Evolutionary conservation across 2,329 filamentous ascomycete species (phyloP).

Genomic region (Pseudopyricularia javanii): DNA sequence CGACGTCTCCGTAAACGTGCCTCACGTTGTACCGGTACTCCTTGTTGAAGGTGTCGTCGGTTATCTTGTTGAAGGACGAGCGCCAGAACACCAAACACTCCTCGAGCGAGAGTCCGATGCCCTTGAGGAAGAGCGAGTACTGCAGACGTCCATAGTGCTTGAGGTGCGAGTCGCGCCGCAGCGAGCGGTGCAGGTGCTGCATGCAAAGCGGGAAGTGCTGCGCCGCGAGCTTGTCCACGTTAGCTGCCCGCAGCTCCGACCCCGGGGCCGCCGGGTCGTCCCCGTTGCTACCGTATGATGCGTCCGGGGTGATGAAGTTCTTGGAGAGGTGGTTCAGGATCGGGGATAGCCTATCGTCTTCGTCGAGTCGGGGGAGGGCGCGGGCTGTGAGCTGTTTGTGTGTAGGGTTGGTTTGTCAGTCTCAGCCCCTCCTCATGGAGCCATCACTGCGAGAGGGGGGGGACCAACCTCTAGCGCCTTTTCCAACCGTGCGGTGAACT

Average conservation of each 20-base stretch:
- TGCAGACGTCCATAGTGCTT: conserved; percentile 91
- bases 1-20: conserved; percentile 91
- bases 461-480: conserved; percentile 62
- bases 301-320: conserved; percentile 87
- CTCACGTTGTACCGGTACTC: conserved; percentile 95
- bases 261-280: conserved; percentile 53
- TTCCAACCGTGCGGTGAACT: conserved; percentile 72
- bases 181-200: conserved; percentile 75
- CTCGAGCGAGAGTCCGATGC: conserved; percentile 82
- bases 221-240: conserved; percentile 68
- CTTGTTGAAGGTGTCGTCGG: conserved; percentile 92
- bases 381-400: conserved; percentile 63
- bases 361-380: conserved; percentile 80
- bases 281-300: conserved; percentile 51
- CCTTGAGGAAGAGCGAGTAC: conserved; percentile 94
- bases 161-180: conserved; percentile 79
- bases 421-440: no score
- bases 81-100: conserved; percentile 92
- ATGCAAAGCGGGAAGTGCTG: conserved; percentile 87
- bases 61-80: conserved; percentile 69
- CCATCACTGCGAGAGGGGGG: no score
- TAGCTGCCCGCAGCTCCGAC: conserved; percentile 63
- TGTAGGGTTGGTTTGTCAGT: conserved; percentile 5
- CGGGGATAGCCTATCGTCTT: conserved; percentile 76
- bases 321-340: conserved; percentile 72